Percentiles rank a stretch among this genome's conserved stretches.
Conservation (phyloP, 202 grass and related monocot genomes). For the Hordeum pubiflorum region DNA sequence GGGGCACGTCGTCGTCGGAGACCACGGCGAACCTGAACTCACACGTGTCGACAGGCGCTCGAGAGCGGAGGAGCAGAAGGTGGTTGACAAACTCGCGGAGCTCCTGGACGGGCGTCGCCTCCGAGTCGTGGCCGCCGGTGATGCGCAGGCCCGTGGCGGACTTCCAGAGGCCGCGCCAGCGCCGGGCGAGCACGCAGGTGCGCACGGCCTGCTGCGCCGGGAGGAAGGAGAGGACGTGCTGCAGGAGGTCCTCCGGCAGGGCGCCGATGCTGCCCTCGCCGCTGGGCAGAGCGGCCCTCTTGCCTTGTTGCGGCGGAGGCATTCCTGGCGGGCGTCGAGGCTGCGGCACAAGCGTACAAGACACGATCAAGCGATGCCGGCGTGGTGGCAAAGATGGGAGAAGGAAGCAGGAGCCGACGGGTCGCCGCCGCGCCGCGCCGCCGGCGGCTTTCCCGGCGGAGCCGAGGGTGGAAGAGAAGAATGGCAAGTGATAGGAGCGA, state of each 20-base stretch:
- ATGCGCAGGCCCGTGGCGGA: background rate
- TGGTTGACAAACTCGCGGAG: background rate
- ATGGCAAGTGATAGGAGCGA: background rate
- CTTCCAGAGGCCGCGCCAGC: slow-evolving; percentile 5
- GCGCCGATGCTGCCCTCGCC: background rate
- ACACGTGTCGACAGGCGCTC: background rate
- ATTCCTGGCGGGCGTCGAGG: background rate
- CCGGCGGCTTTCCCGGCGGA: background rate
- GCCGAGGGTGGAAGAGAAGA: background rate
- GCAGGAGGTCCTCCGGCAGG: background rate
- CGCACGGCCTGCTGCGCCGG: background rate
- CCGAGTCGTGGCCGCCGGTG: background rate
- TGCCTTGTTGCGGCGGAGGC: background rate
- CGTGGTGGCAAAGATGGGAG: background rate
- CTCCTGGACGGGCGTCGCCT: background rate
- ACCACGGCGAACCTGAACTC: background rate
- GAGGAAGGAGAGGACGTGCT: background rate
- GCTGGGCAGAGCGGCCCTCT: background rate
- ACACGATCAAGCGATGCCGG: background rate
- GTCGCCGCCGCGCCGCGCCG: background rate
- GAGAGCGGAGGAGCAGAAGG: background rate
- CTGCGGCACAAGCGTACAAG: background rate
- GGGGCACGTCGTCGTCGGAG: background rate
- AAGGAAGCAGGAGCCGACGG: background rate
- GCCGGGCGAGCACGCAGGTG: slow-evolving; percentile 14